These are phyloP conservation scores for Spergularia bocconei DNA, from an alignment of 148 eudicot genomes.

Conservation along the genomic window DNA sequence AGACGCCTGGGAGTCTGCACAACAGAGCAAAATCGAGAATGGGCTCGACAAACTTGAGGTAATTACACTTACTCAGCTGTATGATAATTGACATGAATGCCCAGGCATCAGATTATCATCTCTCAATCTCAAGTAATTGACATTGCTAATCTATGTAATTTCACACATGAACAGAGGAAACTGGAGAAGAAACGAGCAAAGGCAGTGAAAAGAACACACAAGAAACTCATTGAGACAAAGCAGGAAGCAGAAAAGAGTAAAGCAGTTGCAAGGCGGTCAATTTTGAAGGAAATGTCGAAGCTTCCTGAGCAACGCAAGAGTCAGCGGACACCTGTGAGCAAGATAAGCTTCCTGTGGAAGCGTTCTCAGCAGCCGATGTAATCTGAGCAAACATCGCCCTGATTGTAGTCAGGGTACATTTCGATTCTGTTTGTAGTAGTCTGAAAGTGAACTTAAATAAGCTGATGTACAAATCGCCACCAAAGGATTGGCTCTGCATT, in stretches of 20 bases:
- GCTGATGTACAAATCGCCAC: neutral
- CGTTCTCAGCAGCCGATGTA: neutral
- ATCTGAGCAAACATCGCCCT: neutral
- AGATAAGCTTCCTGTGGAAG: neutral
- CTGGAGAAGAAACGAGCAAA: constrained; percentile 27
- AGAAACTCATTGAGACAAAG: constrained; percentile 23
- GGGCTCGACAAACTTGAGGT: constrained; percentile 32
- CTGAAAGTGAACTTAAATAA: neutral
- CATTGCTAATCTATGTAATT: neutral
- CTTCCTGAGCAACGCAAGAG: constrained; percentile 2
- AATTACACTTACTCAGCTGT: neutral
- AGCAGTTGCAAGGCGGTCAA: constrained; percentile 19
- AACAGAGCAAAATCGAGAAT: constrained; percentile 18
- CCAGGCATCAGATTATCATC: neutral
- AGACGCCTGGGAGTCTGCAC: constrained; percentile 30
- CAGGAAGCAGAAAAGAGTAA: constrained; percentile 27
- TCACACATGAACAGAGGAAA: constrained; percentile 19
- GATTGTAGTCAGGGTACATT: neutral
- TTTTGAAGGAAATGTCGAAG: constrained; percentile 29
- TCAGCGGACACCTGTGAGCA: neutral
- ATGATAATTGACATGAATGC: too few species aligned
- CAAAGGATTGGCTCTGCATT: too few species aligned
- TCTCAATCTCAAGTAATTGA: too few species aligned
- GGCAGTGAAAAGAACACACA: constrained; percentile 27
- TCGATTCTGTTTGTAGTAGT: neutral